Evolutionary conservation across 139 green algal species (phyloP).

Genomic region (Tetraselmis chui): DNA sequence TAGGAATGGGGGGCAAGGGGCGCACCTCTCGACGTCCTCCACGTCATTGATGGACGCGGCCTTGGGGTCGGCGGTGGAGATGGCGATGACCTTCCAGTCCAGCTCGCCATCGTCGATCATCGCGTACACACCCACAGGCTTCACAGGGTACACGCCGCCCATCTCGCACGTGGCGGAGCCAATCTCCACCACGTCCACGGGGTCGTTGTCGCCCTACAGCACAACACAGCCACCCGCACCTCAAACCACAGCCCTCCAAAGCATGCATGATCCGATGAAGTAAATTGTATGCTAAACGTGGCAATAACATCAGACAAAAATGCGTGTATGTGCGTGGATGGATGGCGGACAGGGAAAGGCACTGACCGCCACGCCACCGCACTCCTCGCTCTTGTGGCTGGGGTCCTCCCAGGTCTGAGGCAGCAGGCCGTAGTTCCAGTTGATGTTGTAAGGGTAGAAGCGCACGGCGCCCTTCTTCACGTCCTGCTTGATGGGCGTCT

Average conservation of each 20-base stretch:
- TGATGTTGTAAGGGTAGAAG: conserved; percentile 99
- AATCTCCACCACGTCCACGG: conserved; percentile 98
- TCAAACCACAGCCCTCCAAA: neutral
- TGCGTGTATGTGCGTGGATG: neutral
- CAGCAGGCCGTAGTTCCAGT: conserved; percentile 99
- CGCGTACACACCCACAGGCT: conserved; percentile 65
- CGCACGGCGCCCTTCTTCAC: conserved; percentile 99
- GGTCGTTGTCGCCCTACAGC: conserved; percentile 90
- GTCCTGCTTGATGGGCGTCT: conserved; percentile 98
- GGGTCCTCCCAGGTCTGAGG: conserved; percentile 96
- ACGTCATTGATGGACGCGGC: conserved; percentile 84
- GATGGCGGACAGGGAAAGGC: neutral
- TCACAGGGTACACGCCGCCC: conserved; percentile 84
- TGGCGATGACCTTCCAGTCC: conserved; percentile 98
- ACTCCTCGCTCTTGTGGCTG: conserved; percentile 55
- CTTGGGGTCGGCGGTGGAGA: conserved; percentile 86
- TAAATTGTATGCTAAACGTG: neutral
- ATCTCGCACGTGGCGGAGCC: conserved; percentile 50
- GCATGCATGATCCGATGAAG: neutral
- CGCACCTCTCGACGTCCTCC: conserved; percentile 91
- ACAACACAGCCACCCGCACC: neutral
- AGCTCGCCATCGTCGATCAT: conserved; percentile 99
- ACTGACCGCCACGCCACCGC: conserved; percentile 39
- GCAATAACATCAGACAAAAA: neutral
- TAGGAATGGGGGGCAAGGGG: too few species aligned